A percentile compares a stretch with the other conserved stretches of the same genome.
Conservation (phyloP, 2,329 filamentous ascomycete species). For the Cercospora sp. region DNA sequence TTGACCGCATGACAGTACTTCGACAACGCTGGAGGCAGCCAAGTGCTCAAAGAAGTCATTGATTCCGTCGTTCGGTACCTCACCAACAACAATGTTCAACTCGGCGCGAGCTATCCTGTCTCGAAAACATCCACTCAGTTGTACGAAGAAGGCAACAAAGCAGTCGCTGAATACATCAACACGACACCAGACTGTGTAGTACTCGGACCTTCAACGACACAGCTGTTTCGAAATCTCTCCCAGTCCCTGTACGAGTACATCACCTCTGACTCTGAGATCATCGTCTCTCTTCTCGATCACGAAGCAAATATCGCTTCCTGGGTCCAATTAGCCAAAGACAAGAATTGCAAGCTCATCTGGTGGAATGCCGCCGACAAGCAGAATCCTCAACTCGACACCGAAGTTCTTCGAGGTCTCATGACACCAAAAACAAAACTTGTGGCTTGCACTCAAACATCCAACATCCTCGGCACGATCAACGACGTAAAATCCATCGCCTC, state of each 20-base stretch:
- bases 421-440: constrained; percentile 67
- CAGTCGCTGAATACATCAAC: constrained; percentile 71
- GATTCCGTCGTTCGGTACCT: constrained; percentile 69
- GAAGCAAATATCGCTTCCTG: constrained; percentile 76
- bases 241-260: constrained; percentile 58
- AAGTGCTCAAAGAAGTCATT: constrained; percentile 66
- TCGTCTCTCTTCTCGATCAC: constrained; percentile 72
- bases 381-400: constrained; percentile 61
- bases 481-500: constrained; percentile 59
- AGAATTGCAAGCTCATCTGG: constrained; percentile 66
- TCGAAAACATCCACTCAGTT: constrained; percentile 60
- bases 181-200: constrained; percentile 67
- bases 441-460: constrained; percentile 71
- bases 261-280: constrained; percentile 56
- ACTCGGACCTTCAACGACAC: constrained; percentile 72
- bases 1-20: constrained; percentile 51
- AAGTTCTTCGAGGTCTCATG: constrained; percentile 60
- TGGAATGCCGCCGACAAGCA: constrained; percentile 53
- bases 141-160: constrained; percentile 61
- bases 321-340: constrained; percentile 65
- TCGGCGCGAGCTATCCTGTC: constrained; percentile 68
- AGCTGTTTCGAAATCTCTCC: constrained; percentile 70
- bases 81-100: constrained; percentile 68
- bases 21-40: constrained; percentile 73
- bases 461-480: constrained; percentile 71